These are phyloP conservation scores for Collybia sordida DNA, from an alignment of 768 basidiomycete genomes.

Conservation along the genomic window DNA sequence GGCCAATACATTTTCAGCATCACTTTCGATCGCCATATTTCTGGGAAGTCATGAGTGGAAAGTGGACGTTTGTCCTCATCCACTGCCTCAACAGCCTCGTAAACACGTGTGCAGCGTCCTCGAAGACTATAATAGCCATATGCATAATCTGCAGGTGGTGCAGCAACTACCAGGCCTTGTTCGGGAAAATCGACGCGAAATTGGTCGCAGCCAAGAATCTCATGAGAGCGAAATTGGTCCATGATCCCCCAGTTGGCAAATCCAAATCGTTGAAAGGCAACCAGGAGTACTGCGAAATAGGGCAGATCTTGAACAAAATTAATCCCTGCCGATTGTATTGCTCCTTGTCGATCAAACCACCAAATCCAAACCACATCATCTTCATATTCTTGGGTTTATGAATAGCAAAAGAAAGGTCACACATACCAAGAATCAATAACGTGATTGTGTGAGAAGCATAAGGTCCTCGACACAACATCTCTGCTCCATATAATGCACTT, in stretches of 20 bases:
- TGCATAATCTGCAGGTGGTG: too few relatives aligned
- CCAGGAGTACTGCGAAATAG: slow-evolving; percentile 15
- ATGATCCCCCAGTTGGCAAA: slow-evolving; percentile 13
- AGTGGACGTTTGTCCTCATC: too few relatives aligned
- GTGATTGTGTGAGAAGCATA: slow-evolving; percentile 2
- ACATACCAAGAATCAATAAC: slow-evolving; percentile 4
- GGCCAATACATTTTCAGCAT: slow-evolving; percentile 1
- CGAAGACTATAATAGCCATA: too few relatives aligned
- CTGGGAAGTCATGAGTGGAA: too few relatives aligned
- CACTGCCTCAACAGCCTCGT: too few relatives aligned
- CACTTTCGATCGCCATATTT: not conserved
- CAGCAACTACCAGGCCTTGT: not conserved
- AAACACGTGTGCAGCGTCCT: too few relatives aligned
- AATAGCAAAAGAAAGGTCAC: too few relatives aligned
- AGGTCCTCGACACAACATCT: slow-evolving; percentile 1
- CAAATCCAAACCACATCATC: slow-evolving; percentile 18
- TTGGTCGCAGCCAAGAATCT: not conserved
- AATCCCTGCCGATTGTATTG: slow-evolving; percentile 17
- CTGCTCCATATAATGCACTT: slow-evolving; percentile 2
- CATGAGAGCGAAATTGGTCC: not conserved
- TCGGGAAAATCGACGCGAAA: not conserved
- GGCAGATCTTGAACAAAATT: slow-evolving; percentile 19
- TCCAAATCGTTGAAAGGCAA: slow-evolving; percentile 15
- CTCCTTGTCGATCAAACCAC: slow-evolving; percentile 19
- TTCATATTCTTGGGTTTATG: not conserved